A percentile compares a stretch with the other conserved stretches of the same genome.
Conservation (phyloP, 768 basidiomycete species). For the Trametes sanguinea region DNA sequence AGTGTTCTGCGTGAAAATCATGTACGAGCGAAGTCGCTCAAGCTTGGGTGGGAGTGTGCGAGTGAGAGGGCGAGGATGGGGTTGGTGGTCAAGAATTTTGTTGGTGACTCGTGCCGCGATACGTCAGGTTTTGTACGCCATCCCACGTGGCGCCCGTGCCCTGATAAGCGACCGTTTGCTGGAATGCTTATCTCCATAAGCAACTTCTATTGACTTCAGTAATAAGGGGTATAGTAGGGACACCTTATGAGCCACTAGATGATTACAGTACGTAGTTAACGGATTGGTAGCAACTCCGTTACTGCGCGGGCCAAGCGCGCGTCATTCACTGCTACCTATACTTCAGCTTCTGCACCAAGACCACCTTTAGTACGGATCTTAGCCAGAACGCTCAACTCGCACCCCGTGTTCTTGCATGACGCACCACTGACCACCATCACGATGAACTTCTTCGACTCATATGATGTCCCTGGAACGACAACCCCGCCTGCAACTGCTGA, state of each 20-base stretch:
- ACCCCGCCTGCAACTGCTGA: conserved; percentile 48
- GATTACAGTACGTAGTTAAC: no score
- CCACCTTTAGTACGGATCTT: background rate
- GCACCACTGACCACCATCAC: background rate
- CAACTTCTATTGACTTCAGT: background rate
- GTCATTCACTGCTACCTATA: no score
- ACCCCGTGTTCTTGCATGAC: conserved; percentile 10
- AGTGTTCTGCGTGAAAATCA: conserved; percentile 86
- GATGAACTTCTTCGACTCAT: conserved; percentile 79
- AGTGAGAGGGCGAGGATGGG: conserved; percentile 3
- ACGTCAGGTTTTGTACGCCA: conserved; percentile 15
- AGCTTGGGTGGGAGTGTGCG: background rate
- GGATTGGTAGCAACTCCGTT: no score
- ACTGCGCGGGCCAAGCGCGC: background rate
- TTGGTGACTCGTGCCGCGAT: conserved; percentile 16
- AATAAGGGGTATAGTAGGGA: background rate
- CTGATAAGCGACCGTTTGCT: background rate
- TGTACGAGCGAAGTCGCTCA: conserved; percentile 47
- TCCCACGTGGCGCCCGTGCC: conserved; percentile 8
- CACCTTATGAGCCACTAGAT: background rate
- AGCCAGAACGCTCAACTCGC: background rate
- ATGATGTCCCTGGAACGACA: conserved; percentile 53
- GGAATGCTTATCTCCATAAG: background rate
- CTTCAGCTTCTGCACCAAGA: no score
- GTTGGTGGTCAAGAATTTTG: conserved; percentile 20